Conservation (phyloP, 106 monocot species). For the Chionographis japonica region DNA sequence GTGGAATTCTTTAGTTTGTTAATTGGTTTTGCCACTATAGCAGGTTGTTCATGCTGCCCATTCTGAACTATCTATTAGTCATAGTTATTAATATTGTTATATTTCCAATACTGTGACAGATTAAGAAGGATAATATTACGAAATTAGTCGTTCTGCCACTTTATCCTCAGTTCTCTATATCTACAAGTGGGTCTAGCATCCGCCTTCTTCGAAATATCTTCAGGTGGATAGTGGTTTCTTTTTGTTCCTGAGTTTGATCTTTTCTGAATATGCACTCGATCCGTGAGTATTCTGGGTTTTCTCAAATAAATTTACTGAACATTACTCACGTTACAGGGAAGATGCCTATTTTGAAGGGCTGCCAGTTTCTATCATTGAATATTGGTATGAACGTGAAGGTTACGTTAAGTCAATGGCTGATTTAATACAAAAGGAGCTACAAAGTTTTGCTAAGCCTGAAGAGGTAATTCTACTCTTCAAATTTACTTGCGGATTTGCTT, state of each 20-base stretch:
- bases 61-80: no score
- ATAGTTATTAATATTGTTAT: not conserved
- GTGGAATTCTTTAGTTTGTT: no score
- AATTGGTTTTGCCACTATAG: no score
- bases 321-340: conserved; percentile 41
- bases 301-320: not conserved
- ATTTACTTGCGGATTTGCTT: not conserved
- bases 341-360: conserved; percentile 57
- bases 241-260: no score
- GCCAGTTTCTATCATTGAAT: conserved; percentile 79
- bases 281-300: not conserved
- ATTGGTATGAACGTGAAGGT: conserved; percentile 84
- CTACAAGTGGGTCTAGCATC: conserved; percentile 88
- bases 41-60: no score
- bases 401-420: conserved; percentile 85
- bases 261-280: not conserved
- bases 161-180: conserved; percentile 93
- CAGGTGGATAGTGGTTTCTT: conserved; percentile 20
- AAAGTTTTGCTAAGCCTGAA: conserved; percentile 46
- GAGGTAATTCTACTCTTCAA: conserved; percentile 41
- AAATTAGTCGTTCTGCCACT: conserved; percentile 85
- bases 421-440: conserved; percentile 66
- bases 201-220: conserved; percentile 61
- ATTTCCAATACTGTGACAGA: conserved; percentile 22
- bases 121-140: conserved; percentile 70